These are phyloP conservation scores for Mycena maculata DNA, from an alignment of 768 basidiomycete species.

Conservation along the genomic window DNA sequence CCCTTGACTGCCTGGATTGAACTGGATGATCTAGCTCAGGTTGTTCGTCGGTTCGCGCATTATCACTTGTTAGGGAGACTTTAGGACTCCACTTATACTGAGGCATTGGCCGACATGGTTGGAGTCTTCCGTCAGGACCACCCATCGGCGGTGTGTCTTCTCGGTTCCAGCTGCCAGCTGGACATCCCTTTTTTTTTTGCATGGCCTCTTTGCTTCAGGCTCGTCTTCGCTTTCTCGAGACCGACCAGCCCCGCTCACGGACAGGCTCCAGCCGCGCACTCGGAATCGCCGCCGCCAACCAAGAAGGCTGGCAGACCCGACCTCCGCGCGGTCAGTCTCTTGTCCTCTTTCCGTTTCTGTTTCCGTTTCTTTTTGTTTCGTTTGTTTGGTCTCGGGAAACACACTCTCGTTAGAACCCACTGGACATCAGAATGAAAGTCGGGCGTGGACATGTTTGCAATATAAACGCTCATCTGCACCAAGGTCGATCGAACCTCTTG, in stretches of 20 bases:
- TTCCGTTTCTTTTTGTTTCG: slow-evolving; percentile 2
- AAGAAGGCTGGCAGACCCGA: slow-evolving; percentile 84
- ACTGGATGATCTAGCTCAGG: not conserved
- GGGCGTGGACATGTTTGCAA: slow-evolving; percentile 97
- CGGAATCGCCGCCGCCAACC: slow-evolving; percentile 68
- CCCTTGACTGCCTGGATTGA: not conserved
- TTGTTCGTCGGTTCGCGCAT: not conserved
- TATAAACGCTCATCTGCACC: slow-evolving; percentile 63
- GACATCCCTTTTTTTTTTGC: too few relatives aligned
- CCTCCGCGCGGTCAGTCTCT: slow-evolving; percentile 75
- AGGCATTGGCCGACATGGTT: not conserved
- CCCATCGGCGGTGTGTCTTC: not conserved
- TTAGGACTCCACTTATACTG: not conserved
- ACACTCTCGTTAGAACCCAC: slow-evolving; percentile 96
- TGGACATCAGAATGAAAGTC: slow-evolving; percentile 83
- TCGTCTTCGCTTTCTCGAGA: slow-evolving; percentile 60
- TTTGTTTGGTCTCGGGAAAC: slow-evolving; percentile 41
- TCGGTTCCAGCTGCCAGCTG: not conserved
- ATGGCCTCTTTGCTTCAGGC: too few relatives aligned
- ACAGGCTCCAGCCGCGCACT: slow-evolving; percentile 78
- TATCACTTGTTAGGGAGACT: not conserved
- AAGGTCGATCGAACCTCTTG: slow-evolving; percentile 69
- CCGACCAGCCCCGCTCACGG: slow-evolving; percentile 69
- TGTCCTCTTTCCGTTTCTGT: slow-evolving; percentile 22
- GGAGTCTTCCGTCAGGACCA: not conserved